Evolutionary conservation across 257 asterid genomes (phyloP), one percentile per base, ranked within the genome.

Genomic region (Coffea canephora): DNA sequence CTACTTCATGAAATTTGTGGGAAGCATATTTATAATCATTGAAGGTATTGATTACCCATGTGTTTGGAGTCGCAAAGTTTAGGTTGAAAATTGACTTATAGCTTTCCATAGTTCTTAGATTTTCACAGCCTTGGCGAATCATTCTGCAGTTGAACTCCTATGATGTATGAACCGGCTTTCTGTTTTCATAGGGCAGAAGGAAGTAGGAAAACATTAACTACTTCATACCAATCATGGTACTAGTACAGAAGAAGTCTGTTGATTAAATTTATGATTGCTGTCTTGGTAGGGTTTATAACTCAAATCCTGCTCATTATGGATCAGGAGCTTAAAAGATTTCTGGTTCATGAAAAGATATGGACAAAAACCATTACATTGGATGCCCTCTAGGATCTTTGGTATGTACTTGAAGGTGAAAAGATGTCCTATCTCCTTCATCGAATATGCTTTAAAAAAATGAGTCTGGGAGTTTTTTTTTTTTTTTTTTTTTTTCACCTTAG

Each of bases 361-460:
- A 74, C 83, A 80, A 80, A 80, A 39, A 23, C 25, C 9, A 3
- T 64, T 4, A 54, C 78, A 62, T 76, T 76, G 79, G 72, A 76
- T 76, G 72, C 72, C 72, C 71, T 25, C 50, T 16, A 62, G 61
- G 77, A 34, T 57, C 21, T 14, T 16, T 52, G 31, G 13, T 55
- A 72, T 31, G 66, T 64, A 48, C 68, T 72, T 23, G 13, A 21
- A 46, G 23, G 64, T 8, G 12, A 8, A 21, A 41, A 55, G 39
- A 18, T 36, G 0, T 71, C 57, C 31, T 71, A 23, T 10, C 36
- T n/a, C 27, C 59, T 39, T 19, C 12, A 62, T 43, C 25, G 41
- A 27, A 50, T 15, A 31, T 34, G 78, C 45, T 54, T 54, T 31
- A 31, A 13, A 77, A 36, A 15, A 54, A 64, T n/a, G 67, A 27